A percentile compares a stretch with the other conserved stretches of the same genome.
These are phyloP conservation scores for Plasmodium vinckei DNA, from an alignment of 169 alveolate genomes.

Conservation along the genomic window DNA sequence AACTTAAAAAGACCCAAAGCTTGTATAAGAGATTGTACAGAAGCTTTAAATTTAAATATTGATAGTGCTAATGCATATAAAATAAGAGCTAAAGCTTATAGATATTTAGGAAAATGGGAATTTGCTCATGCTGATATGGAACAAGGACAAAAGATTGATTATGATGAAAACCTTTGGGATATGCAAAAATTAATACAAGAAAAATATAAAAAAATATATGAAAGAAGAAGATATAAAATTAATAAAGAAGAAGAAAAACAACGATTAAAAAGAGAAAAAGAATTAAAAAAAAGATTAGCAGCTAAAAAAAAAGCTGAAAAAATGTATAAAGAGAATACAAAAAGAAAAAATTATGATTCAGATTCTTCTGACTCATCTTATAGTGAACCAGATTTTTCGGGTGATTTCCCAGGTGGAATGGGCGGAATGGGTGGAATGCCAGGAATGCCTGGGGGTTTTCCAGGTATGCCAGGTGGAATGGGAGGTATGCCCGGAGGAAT, in stretches of 20 bases:
- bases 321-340: slow-evolving; percentile 76
- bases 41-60: slow-evolving; percentile 81
- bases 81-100: slow-evolving; percentile 81
- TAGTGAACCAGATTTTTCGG: slow-evolving; percentile 74
- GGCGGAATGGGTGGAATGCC: slow-evolving; percentile 80
- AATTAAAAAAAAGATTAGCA: slow-evolving; percentile 78
- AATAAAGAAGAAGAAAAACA: slow-evolving; percentile 78
- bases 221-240: slow-evolving; percentile 76
- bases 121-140: slow-evolving; percentile 84
- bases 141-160: slow-evolving; percentile 85
- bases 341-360: slow-evolving; percentile 65
- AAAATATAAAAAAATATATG: slow-evolving; percentile 83
- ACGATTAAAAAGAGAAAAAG: slow-evolving; percentile 76
- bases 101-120: slow-evolving; percentile 83
- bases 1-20: slow-evolving; percentile 80
- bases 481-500: slow-evolving; percentile 83
- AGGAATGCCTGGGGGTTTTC: slow-evolving; percentile 1
- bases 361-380: slow-evolving; percentile 60
- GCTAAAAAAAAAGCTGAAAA: slow-evolving; percentile 77
- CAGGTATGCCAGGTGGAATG: slow-evolving; percentile 79
- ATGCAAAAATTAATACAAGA: slow-evolving; percentile 84
- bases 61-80: slow-evolving; percentile 85
- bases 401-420: slow-evolving; percentile 75
- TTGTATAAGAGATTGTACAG: slow-evolving; percentile 83
- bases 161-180: slow-evolving; percentile 85